phyloP scores from a whole-genome alignment of 306 rosid genomes.

The Quercus mongolica region DNA sequence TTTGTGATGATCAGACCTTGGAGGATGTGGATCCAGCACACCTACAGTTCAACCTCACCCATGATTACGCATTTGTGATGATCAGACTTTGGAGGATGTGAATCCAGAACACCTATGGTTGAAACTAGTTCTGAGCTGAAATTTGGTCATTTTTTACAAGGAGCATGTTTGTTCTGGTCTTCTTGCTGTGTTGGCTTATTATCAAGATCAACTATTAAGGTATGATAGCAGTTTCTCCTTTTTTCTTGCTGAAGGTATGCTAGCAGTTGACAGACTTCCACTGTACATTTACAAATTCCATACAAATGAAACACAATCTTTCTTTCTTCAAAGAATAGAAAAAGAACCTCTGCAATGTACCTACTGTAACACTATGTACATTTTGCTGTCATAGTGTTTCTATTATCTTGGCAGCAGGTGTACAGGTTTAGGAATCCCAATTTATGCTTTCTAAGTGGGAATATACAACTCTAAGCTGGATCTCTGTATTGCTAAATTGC shows the following conservation, averaged over 20 bases:
- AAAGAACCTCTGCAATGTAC: neutral
- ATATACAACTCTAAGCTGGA: too few relatives aligned
- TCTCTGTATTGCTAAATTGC: too few relatives aligned
- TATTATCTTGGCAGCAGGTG: too few relatives aligned
- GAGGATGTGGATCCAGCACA: neutral
- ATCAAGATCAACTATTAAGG: neutral
- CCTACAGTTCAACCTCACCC: neutral
- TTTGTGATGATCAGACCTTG: neutral
- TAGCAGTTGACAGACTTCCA: neutral
- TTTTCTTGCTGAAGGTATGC: neutral
- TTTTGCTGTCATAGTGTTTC: neutral
- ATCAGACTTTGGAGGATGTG: neutral
- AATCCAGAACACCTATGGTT: neutral
- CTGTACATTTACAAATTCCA: neutral
- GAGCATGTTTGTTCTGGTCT: neutral
- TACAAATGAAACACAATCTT: neutral
- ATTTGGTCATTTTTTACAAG: neutral
- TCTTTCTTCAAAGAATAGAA: neutral
- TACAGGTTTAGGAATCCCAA: too few relatives aligned
- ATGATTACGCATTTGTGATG: neutral
- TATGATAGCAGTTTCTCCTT: neutral
- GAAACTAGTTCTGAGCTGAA: neutral
- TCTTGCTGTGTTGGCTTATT: neutral
- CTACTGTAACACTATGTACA: neutral
- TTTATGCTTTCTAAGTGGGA: too few relatives aligned